Evolutionary conservation across 805 yeast genomes (phyloP).

Genomic region (Suhomyces sp.): DNA sequence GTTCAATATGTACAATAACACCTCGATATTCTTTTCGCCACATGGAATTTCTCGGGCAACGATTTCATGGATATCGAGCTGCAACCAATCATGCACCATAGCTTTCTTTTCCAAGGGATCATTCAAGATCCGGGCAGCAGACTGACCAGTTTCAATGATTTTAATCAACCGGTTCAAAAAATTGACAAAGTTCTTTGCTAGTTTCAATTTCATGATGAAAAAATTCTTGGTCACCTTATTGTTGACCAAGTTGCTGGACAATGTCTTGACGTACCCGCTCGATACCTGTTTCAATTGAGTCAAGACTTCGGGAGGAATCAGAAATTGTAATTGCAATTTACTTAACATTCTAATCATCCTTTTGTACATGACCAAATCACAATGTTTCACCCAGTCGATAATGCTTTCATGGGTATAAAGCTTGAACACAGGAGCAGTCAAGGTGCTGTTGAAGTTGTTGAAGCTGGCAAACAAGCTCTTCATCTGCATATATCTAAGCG

Average conservation of each 20-base stretch:
- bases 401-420: constrained; percentile 50
- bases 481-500: constrained; percentile 64
- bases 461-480: constrained; percentile 56
- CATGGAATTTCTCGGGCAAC: constrained; percentile 53
- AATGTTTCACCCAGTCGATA: constrained; percentile 61
- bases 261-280: constrained; percentile 44
- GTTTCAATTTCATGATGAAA: constrained; percentile 48
- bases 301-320: constrained; percentile 55
- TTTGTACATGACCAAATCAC: constrained; percentile 64
- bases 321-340: constrained; percentile 52
- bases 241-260: constrained; percentile 34
- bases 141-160: constrained; percentile 51
- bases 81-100: constrained; percentile 61
- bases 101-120: constrained; percentile 41
- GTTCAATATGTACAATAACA: constrained; percentile 32
- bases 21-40: constrained; percentile 28
- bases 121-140: constrained; percentile 46
- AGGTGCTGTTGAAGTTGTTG: constrained; percentile 48
- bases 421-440: constrained; percentile 62
- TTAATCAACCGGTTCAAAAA: constrained; percentile 54
- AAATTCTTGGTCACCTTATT: constrained; percentile 49
- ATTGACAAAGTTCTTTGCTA: constrained; percentile 53
- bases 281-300: constrained; percentile 54
- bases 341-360: constrained; percentile 56
- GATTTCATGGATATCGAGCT: constrained; percentile 46